Conservation (phyloP, 805 yeast species). For the Starmerella apis region DNA sequence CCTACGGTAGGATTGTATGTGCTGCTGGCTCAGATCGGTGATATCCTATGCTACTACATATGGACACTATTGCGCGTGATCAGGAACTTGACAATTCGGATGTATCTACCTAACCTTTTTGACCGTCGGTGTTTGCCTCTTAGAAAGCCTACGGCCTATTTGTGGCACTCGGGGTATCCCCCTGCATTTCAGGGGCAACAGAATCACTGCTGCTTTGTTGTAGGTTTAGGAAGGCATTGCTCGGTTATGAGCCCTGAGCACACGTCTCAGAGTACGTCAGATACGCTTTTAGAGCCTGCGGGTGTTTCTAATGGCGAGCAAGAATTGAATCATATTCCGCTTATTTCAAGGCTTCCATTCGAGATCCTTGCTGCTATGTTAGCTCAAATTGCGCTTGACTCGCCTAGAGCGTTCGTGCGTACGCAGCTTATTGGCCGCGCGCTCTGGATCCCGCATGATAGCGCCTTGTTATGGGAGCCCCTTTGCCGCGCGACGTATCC, state of each 20-base stretch:
- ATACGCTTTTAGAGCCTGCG: background rate
- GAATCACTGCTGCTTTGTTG: background rate
- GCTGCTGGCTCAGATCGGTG: too few species aligned
- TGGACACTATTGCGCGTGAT: background rate
- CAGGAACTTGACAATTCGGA: too few species aligned
- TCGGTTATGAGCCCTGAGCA: background rate
- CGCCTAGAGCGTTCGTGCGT: slow-evolving; percentile 18
- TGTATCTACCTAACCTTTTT: background rate
- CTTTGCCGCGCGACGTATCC: slow-evolving; percentile 21
- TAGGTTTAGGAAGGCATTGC: background rate
- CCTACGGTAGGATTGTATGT: too few species aligned
- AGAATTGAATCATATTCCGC: background rate
- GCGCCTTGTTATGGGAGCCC: slow-evolving; percentile 27
- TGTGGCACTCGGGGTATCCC: background rate
- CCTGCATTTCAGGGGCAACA: background rate
- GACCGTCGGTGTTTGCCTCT: background rate
- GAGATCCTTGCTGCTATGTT: slow-evolving; percentile 28
- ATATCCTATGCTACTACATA: background rate
- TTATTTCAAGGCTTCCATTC: slow-evolving; percentile 23
- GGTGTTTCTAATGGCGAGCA: background rate
- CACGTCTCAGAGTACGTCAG: background rate
- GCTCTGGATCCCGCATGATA: slow-evolving; percentile 19
- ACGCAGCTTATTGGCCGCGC: slow-evolving; percentile 19
- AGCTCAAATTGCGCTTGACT: slow-evolving; percentile 22
- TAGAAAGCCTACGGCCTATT: background rate